Evolutionary conservation across 768 basidiomycete species (phyloP), one percentile per base, ranked within the genome.

Genomic region (Royoungia palumana): DNA sequence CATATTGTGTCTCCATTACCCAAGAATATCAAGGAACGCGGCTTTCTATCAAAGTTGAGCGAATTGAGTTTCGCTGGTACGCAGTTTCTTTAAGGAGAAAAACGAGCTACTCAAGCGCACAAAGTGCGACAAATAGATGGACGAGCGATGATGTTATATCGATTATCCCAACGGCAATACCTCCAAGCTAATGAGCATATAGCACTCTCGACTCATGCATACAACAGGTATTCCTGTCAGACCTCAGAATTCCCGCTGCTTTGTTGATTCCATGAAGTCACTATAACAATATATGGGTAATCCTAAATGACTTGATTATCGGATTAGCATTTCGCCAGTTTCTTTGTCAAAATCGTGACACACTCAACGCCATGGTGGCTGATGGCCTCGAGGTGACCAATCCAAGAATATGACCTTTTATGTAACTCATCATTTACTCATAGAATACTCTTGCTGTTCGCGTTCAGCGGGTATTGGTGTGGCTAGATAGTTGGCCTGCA

Each of bases 401-500:
- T 40, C 21, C 35, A 2, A 24, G 9, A 35, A 25, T n/a, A 21
- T 27, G 19, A 44, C 46, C 17, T 1, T 13, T 38, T 28, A 10
- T 4, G 22, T 39, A 10, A n/a, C 41, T 49, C 28, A 55, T 40
- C 17, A 13, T 17, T 8, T 0, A 17, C 14, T 38, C 47, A 35
- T 28, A 69, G 66, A 51, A 53, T 24, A 50, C 57, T 6, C 54
- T 67, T 2, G 63, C 64, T 34, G 24, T 60, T 48, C 68, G 71
- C 41, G 63, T 87, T 9, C 76, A 78, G 36, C 68, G 71, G 14
- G 73, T 77, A 0, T 72, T 97, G 2, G 58, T 74, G 2, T 97
- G 94, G 94, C 75, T 99, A 12, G 88, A 96, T 64, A 82, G 87
- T 51, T 98, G 95, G 95, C 95, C 95, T 0, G 93, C 85, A 2